These are phyloP conservation scores for Apiospora malaysiana DNA, from an alignment of 2,329 filamentous ascomycete genomes.

Conservation along the genomic window DNA sequence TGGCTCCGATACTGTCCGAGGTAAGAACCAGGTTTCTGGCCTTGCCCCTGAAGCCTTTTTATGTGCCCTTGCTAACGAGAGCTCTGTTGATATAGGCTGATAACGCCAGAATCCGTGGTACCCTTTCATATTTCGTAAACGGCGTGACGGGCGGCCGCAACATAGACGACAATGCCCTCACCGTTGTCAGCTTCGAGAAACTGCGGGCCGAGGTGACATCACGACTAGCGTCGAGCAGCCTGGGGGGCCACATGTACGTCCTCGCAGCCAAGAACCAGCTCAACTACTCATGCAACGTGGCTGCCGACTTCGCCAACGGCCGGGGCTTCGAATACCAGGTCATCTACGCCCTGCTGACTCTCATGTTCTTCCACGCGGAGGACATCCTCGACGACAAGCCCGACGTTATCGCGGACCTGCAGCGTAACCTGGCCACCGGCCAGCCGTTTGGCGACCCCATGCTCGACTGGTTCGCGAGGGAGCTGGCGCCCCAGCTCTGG, in stretches of 20 bases:
- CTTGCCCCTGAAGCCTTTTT: too few species aligned
- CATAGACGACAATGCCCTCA: slow-evolving; percentile 24
- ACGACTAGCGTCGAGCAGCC: neutral
- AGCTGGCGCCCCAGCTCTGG: slow-evolving; percentile 23
- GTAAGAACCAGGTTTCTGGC: neutral
- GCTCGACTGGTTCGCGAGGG: slow-evolving; percentile 24
- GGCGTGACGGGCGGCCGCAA: slow-evolving; percentile 22
- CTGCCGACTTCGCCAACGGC: slow-evolving; percentile 23
- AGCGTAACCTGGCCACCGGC: slow-evolving; percentile 19
- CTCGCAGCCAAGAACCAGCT: slow-evolving; percentile 24
- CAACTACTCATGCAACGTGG: slow-evolving; percentile 22
- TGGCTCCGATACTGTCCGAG: neutral
- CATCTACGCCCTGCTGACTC: slow-evolving; percentile 23
- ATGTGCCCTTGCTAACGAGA: neutral
- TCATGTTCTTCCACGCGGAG: slow-evolving; percentile 26
- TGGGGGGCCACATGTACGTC: slow-evolving; percentile 20
- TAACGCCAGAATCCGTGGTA: slow-evolving; percentile 19
- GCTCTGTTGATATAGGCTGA: neutral
- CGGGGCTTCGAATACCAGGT: slow-evolving; percentile 26
- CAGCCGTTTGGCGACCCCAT: slow-evolving; percentile 22
- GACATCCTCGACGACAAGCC: slow-evolving; percentile 25
- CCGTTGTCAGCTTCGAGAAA: slow-evolving; percentile 17
- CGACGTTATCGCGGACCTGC: slow-evolving; percentile 12
- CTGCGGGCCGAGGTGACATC: neutral
- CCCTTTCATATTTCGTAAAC: slow-evolving; percentile 22